phyloP scores from a whole-genome alignment of 2,329 filamentous ascomycete genomes.

The Helotiales sp. region DNA sequence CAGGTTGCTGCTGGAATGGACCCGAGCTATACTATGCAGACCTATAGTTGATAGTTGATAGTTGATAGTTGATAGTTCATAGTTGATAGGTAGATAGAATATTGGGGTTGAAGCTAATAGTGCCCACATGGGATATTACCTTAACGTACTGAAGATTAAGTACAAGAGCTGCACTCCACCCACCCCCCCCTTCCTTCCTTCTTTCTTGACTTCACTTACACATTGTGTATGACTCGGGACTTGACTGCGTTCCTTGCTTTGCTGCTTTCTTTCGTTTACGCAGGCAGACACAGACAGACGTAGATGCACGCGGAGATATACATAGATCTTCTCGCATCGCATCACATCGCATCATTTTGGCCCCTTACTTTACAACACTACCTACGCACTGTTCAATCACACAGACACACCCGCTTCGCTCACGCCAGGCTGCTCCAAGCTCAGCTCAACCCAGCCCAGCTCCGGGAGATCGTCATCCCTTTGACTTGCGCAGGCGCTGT shows the following conservation, averaged over 20 bases:
- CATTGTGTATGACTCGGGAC: too few relatives aligned
- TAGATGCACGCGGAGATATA: neutral
- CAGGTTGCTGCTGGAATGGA: neutral
- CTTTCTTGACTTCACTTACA: neutral
- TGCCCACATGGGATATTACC: neutral
- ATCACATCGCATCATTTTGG: neutral
- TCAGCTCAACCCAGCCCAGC: too few relatives aligned
- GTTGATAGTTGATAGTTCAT: too few relatives aligned
- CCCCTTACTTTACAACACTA: conserved; percentile 4
- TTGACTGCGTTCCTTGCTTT: too few relatives aligned
- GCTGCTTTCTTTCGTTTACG: too few relatives aligned
- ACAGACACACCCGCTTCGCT: neutral
- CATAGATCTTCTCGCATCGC: neutral
- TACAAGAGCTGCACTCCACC: neutral
- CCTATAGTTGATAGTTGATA: too few relatives aligned
- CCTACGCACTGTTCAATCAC: neutral
- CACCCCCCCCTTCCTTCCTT: neutral
- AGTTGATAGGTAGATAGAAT: neutral
- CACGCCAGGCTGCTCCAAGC: neutral
- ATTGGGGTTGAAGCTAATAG: too few relatives aligned
- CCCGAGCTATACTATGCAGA: neutral
- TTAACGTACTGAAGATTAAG: too few relatives aligned
- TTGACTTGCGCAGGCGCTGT: neutral
- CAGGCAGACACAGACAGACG: neutral
- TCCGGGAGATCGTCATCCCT: conserved; percentile 17